phyloP scores from a whole-genome alignment of 805 yeast species.

The Saccharomycopsis sp. region DNA sequence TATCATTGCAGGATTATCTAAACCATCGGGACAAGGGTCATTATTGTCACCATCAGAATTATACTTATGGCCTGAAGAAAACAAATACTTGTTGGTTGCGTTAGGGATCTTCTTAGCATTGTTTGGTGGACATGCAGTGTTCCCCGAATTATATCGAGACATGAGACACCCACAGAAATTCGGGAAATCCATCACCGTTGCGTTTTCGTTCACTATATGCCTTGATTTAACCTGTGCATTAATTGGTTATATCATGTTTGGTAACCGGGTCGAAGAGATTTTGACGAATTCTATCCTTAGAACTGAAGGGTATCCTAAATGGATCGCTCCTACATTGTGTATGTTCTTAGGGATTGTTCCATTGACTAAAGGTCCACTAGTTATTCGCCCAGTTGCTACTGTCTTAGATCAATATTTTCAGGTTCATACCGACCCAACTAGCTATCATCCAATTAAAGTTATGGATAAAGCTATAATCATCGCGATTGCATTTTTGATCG shows the following conservation, averaged over 20 bases:
- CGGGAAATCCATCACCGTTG: constrained; percentile 41
- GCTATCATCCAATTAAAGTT: constrained; percentile 15
- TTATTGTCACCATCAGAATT: constrained; percentile 36
- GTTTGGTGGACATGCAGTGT: constrained; percentile 80
- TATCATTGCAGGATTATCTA: constrained; percentile 39
- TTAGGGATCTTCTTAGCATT: constrained; percentile 68
- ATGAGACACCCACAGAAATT: constrained; percentile 67
- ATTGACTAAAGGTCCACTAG: constrained; percentile 68
- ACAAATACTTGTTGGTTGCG: constrained; percentile 38
- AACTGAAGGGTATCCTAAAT: constrained; percentile 60
- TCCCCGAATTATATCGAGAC: constrained; percentile 69
- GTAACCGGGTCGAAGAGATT: constrained; percentile 58
- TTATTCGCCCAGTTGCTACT: constrained; percentile 63
- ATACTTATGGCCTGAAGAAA: constrained; percentile 34
- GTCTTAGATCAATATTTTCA: constrained; percentile 41
- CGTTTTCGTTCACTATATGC: constrained; percentile 50
- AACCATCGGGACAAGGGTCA: constrained; percentile 46
- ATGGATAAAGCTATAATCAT: constrained; percentile 17
- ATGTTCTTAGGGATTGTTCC: constrained; percentile 60
- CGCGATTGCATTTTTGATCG: constrained; percentile 16
- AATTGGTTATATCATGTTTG: constrained; percentile 77
- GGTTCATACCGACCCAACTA: constrained; percentile 1
- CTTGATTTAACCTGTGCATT: constrained; percentile 58
- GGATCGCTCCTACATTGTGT: constrained; percentile 33
- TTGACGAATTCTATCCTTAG: constrained; percentile 68